Conservation (phyloP, 768 basidiomycete species). For the Lactifluus hygrophoroides region DNA sequence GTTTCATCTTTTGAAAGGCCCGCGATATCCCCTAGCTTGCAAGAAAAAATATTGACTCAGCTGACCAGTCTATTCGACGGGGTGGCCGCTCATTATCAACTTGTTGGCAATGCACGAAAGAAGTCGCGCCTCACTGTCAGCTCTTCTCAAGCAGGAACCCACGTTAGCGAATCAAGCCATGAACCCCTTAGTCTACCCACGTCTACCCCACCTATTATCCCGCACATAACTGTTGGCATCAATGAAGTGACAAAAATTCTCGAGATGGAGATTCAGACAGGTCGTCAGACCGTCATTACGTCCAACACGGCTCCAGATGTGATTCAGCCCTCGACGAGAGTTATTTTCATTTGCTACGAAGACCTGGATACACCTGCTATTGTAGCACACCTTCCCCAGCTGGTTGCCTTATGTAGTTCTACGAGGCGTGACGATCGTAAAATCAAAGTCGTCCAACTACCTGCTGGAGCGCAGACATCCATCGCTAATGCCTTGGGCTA, state of each 20-base stretch:
- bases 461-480: conserved; percentile 52
- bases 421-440: neutral
- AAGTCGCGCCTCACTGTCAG: neutral
- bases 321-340: conserved; percentile 11
- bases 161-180: neutral
- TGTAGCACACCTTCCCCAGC: conserved; percentile 65
- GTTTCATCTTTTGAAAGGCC: conserved; percentile 40
- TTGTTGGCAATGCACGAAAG: conserved; percentile 10
- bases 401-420: conserved; percentile 72
- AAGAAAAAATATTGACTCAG: conserved; percentile 48
- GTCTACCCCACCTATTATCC: conserved; percentile 33
- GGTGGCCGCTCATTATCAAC: conserved; percentile 36
- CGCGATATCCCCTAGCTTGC: conserved; percentile 48
- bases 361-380: conserved; percentile 69
- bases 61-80: conserved; percentile 44
- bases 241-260: conserved; percentile 71
- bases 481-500: conserved; percentile 53
- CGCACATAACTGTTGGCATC: conserved; percentile 57
- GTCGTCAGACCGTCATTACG: neutral
- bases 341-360: conserved; percentile 62
- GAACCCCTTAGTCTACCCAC: neutral
- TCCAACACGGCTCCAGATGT: neutral
- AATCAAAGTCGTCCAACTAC: conserved; percentile 56
- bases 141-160: neutral
- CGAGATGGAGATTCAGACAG: conserved; percentile 43